Evolutionary conservation across 371 early-diverging fungal genomes (phyloP), one percentile per base, ranked within the genome.

Genomic region (Sporodiniella umbellata): DNA sequence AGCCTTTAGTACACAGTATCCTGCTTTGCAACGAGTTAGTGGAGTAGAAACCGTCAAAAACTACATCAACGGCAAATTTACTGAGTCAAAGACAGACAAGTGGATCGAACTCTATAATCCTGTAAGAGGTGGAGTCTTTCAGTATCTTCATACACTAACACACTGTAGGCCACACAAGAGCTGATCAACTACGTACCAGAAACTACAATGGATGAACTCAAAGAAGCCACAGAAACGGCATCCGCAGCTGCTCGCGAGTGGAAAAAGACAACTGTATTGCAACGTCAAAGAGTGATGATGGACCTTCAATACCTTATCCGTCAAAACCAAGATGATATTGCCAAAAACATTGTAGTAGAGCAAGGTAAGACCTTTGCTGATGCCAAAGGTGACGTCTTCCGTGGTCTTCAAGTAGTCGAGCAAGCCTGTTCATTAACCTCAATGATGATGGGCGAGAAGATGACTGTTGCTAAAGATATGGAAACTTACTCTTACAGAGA

Each of bases 341-440:
- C 97, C 4, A 66, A 68, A 33, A 91, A 88, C 45, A 98, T 98
- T 59, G 89, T 89, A 2, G 52, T 66, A 31, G 96, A 98, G 70
- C 96, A 95, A 67, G 98, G 98, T 53, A 98, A 98, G 75, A 96
- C 96, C 11, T 74, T 96, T 60, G 75, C 80, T 17, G 98, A 98
- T 67, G 98, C 98, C 28, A 85, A 86, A 48, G 95, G 95, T 22
- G 94, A 93, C 70, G 93, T 93, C 4, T 81, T 87, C 67, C 85
- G 94, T 52, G 94, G 94, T 18, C 71, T 89, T 50, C 92, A 94
- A 68, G 95, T 96, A 15, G 96, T 98, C 35, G 96, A 98, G 65
- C 79, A 85, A 60, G 90, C 93, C 38, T 89, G 92, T 55, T 81
- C 81, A 14, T 81, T 94, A 46, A 85, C 95, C 8, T 75, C 81